A percentile compares a stretch with the other conserved stretches of the same genome.
Evolutionary conservation across 345 rosid species (phyloP).

Genomic region (Populus davidiana): DNA sequence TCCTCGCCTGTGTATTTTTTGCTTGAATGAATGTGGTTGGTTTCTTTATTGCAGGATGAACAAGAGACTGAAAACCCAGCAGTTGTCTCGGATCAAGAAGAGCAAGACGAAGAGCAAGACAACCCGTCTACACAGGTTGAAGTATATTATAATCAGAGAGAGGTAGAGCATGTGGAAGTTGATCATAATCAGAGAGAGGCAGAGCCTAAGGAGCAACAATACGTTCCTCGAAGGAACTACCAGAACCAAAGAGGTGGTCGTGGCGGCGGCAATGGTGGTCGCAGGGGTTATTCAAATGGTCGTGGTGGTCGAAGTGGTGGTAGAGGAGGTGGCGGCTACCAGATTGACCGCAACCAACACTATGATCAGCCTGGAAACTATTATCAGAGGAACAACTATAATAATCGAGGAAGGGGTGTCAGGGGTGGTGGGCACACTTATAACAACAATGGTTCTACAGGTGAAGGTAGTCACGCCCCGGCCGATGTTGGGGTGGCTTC

Average conservation of each 20-base stretch:
- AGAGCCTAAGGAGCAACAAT: conserved; percentile 49
- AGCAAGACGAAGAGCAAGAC: conserved; percentile 41
- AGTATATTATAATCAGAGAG: conserved; percentile 36
- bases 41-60: conserved; percentile 43
- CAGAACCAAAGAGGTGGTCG: conserved; percentile 73
- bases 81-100: conserved; percentile 39
- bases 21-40: neutral
- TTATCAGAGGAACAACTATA: conserved; percentile 61
- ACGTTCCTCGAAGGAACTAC: conserved; percentile 49
- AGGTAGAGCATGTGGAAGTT: conserved; percentile 29
- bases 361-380: conserved; percentile 68
- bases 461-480: conserved; percentile 49
- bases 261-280: conserved; percentile 57
- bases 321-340: conserved; percentile 57
- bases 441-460: conserved; percentile 38
- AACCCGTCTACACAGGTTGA: conserved; percentile 38
- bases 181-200: conserved; percentile 39
- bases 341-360: conserved; percentile 61
- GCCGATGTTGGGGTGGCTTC: conserved; percentile 52
- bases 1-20: neutral
- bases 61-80: conserved; percentile 35
- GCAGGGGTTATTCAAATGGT: conserved; percentile 64
- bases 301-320: conserved; percentile 69
- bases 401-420: conserved; percentile 59
- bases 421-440: conserved; percentile 51